Evolutionary conservation across 2,329 filamentous ascomycete genomes (phyloP), one percentile per base, ranked within the genome.

Genomic region (Geosmithia flava): DNA sequence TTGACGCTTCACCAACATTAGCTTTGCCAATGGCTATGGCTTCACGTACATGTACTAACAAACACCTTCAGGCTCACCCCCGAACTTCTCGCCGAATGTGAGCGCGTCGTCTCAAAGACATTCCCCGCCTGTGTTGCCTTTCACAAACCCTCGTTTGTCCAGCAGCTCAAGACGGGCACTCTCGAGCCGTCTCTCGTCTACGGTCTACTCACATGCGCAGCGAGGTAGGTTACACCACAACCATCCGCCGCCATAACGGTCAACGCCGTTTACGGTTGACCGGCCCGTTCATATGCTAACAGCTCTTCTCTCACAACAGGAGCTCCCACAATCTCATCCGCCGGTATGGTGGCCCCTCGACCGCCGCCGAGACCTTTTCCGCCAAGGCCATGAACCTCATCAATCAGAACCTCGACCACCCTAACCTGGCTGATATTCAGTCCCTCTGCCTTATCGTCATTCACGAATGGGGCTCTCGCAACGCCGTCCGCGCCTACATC

Each of bases 121-220:
- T 70, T 80, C 55, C 76, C 76, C 40, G 75, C 76, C 52, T 80
- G 75, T 58, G 75, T 80, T 42, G 76, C 76, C 56, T 80, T 80
- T 58, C 76, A 80, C 65, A 80, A 79, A 64, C 76, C 76, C 7
- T 76, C 76, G 2, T 80, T 80, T 60, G 60, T 80, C 33, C 74
- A 78, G 61, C 76, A 79, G 58, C 68, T 80, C 46, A 80, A 79
- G 65, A 75, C 68, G 54, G 70, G 67, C 20, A 68, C 69, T 2
- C 68, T 80, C 33, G 76, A 80, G 50, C 65, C 71, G 29, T 74
- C 73, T 45, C 73, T 80, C 53, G 68, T 78, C 48, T 77, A 78
- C 52, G 76, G 75, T 15, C 69, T 80, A 33, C 64, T 80, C 55
- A 75, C 75, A 45, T 75, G 70, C 45, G 76, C 74, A 50, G 73